A percentile compares a stretch with the other conserved stretches of the same genome.
phyloP scores from a whole-genome alignment of 768 basidiomycete species.

The Sistotremastrum niveocremeum region DNA sequence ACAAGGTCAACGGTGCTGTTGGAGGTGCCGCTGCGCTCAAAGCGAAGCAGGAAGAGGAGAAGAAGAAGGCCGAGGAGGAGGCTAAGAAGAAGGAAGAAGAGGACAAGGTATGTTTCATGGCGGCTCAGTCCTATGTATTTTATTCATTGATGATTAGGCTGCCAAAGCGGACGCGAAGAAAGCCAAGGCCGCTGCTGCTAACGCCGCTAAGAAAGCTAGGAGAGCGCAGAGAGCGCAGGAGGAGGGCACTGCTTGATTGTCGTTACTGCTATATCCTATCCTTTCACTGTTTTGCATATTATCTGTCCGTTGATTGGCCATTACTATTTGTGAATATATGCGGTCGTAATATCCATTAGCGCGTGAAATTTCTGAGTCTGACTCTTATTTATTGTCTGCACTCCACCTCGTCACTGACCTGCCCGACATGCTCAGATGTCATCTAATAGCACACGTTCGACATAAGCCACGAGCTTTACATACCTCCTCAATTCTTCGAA shows the following conservation, averaged over 20 bases:
- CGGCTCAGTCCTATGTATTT: background rate
- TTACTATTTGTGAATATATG: too few relatives aligned
- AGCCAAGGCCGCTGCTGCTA: constrained; percentile 73
- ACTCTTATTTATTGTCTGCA: too few relatives aligned
- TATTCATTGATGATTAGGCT: constrained; percentile 16
- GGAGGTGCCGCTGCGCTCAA: constrained; percentile 31
- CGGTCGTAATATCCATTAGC: too few relatives aligned
- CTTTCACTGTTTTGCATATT: too few relatives aligned
- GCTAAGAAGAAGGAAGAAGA: constrained; percentile 69
- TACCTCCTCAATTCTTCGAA: background rate
- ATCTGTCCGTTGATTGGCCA: too few relatives aligned
- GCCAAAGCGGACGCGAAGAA: constrained; percentile 71
- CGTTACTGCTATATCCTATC: too few relatives aligned
- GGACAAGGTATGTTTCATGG: constrained; percentile 48
- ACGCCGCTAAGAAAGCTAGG: constrained; percentile 83
- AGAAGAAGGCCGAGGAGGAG: constrained; percentile 57
- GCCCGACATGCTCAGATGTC: too few relatives aligned
- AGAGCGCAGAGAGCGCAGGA: constrained; percentile 45
- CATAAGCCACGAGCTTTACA: too few relatives aligned
- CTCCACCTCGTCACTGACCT: too few relatives aligned
- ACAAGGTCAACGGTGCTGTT: constrained; percentile 20
- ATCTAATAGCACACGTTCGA: too few relatives aligned
- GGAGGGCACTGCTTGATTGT: constrained; percentile 9
- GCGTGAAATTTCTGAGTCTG: too few relatives aligned
- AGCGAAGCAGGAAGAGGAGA: constrained; percentile 40